A percentile compares a stretch with the other conserved stretches of the same genome.
These are phyloP conservation scores for Ustilago crameri DNA, from an alignment of 1,284 basidiomycete species.

Conservation along the genomic window DNA sequence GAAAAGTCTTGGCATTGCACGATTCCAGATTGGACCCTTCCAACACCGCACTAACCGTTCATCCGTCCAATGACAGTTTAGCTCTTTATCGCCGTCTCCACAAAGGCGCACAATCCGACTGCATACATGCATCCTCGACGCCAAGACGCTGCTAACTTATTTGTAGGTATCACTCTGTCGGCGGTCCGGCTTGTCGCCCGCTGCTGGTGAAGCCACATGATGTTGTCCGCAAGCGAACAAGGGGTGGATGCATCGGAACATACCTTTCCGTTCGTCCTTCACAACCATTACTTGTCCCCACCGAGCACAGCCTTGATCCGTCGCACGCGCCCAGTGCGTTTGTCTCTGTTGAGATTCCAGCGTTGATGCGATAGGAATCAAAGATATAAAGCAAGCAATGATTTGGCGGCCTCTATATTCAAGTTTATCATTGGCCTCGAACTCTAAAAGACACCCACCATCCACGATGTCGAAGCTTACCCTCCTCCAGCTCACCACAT, in stretches of 20 bases:
- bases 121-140: no score
- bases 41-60: no score
- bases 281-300: no score
- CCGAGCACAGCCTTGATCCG: no score
- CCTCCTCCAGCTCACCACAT: conserved; percentile 31
- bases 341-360: no score
- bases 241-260: background rate
- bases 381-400: no score
- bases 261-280: background rate
- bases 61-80: conserved; percentile 5
- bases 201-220: background rate
- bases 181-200: background rate
- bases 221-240: background rate
- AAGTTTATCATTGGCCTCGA: no score
- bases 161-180: background rate
- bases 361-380: no score
- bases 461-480: conserved; percentile 26
- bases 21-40: conserved; percentile 19
- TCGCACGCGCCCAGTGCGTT: no score
- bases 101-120: background rate
- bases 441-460: no score
- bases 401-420: no score
- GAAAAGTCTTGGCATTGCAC: conserved; percentile 38
- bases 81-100: conserved; percentile 1
- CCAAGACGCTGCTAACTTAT: no score